Conservation (phyloP, 345 rosid species). For the Zanthoxylum bungeanum region DNA sequence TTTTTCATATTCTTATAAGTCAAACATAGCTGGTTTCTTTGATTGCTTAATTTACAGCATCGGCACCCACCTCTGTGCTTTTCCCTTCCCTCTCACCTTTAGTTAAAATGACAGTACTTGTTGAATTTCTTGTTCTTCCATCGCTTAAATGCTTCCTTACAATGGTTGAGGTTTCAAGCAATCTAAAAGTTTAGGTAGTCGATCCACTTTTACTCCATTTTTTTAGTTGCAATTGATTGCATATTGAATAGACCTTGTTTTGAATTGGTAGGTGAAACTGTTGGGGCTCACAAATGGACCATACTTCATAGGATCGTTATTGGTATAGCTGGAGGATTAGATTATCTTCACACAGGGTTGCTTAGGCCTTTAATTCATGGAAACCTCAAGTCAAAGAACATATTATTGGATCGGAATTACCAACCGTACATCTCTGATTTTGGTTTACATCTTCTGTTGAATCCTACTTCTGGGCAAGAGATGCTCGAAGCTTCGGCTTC, state of each 20-base stretch:
- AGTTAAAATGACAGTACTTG: background rate
- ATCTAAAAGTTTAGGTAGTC: background rate
- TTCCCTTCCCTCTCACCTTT: background rate
- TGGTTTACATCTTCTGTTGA: constrained; percentile 64
- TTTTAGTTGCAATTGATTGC: background rate
- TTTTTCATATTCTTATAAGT: background rate
- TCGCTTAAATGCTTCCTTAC: background rate
- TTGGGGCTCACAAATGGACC: constrained; percentile 55
- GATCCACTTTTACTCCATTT: background rate
- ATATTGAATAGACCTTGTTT: constrained; percentile 3
- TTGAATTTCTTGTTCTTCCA: background rate
- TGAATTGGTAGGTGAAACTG: constrained; percentile 48
- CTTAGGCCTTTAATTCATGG: constrained; percentile 67
- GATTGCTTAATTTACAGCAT: constrained; percentile 7
- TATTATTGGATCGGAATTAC: constrained; percentile 50
- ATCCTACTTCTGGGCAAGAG: constrained; percentile 62
- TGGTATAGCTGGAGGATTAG: constrained; percentile 68
- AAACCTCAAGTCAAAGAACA: constrained; percentile 77
- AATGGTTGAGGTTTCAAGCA: background rate
- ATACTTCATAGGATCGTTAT: constrained; percentile 49
- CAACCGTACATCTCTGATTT: constrained; percentile 65
- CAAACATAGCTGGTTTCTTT: background rate
- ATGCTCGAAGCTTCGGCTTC: constrained; percentile 75
- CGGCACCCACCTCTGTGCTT: constrained; percentile 1
- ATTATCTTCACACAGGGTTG: constrained; percentile 70